phyloP scores from a whole-genome alignment of 2,329 filamentous ascomycete genomes.

The Leptographium flavum region DNA sequence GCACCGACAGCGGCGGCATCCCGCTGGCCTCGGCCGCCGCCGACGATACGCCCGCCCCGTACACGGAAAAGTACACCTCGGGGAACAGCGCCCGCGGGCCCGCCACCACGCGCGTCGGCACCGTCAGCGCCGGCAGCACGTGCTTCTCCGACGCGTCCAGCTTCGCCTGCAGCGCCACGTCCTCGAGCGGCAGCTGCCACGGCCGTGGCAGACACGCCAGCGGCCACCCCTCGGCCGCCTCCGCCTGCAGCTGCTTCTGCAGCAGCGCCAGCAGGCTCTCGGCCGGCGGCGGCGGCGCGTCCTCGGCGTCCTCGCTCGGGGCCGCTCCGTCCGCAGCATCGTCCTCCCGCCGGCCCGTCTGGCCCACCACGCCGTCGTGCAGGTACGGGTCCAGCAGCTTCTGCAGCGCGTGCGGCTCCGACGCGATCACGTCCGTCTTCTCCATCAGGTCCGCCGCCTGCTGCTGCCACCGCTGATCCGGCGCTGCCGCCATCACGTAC shows the following conservation, averaged over 20 bases:
- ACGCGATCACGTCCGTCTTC: constrained; percentile 89
- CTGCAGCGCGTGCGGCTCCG: constrained; percentile 74
- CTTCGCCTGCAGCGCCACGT: constrained; percentile 45
- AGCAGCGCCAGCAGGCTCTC: constrained; percentile 64
- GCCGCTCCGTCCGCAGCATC: not conserved
- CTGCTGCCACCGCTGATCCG: constrained; percentile 46
- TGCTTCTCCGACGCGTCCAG: constrained; percentile 52
- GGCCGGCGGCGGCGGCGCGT: constrained; percentile 40
- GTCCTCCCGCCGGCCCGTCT: not conserved
- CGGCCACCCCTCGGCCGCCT: constrained; percentile 62
- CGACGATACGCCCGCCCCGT: constrained; percentile 22
- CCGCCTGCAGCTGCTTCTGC: constrained; percentile 71
- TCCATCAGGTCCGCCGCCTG: constrained; percentile 71
- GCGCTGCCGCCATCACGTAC: constrained; percentile 67
- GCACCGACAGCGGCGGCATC: constrained; percentile 65
- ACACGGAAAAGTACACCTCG: constrained; percentile 89
- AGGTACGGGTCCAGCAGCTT: constrained; percentile 76
- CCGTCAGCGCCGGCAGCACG: constrained; percentile 56
- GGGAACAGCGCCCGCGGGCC: constrained; percentile 72
- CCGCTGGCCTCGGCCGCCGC: not conserved
- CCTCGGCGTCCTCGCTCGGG: not conserved
- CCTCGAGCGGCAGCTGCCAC: constrained; percentile 48
- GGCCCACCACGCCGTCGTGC: constrained; percentile 11
- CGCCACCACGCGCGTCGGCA: constrained; percentile 62
- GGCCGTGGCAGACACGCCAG: constrained; percentile 55